These are phyloP conservation scores for Podila verticillata DNA, from an alignment of 192 early-diverging fungal genomes.

Conservation along the genomic window DNA sequence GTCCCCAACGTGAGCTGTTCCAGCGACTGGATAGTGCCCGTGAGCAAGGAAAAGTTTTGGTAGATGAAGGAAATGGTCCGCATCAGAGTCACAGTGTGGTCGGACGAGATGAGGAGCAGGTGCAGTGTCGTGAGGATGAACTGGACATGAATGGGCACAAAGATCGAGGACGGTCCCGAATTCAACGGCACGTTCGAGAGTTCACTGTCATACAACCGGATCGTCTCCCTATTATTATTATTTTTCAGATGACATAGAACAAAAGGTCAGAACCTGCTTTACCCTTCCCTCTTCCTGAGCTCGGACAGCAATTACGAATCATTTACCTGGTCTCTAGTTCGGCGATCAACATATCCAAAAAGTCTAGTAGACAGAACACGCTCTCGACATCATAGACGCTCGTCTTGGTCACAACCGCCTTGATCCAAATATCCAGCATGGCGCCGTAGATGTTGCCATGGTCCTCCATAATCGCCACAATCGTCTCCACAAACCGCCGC, in stretches of 20 bases:
- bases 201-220: conserved; percentile 42
- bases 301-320: neutral
- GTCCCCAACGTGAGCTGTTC: conserved; percentile 50
- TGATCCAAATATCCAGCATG: conserved; percentile 61
- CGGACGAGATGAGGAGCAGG: conserved; percentile 50
- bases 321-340: conserved; percentile 53
- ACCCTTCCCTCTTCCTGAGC: neutral
- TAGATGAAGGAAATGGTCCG: conserved; percentile 60
- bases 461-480: conserved; percentile 54
- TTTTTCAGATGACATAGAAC: neutral
- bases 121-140: conserved; percentile 54
- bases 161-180: conserved; percentile 3
- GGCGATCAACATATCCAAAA: conserved; percentile 55
- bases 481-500: conserved; percentile 56
- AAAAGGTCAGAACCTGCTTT: neutral
- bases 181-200: conserved; percentile 25
- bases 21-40: conserved; percentile 40
- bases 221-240: conserved; percentile 23
- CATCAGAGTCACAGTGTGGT: conserved; percentile 59
- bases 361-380: conserved; percentile 62
- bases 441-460: conserved; percentile 58
- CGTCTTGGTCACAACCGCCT: conserved; percentile 56
- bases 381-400: conserved; percentile 61
- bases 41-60: conserved; percentile 58
- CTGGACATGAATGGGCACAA: conserved; percentile 51